Percentiles rank a stretch among this genome's conserved stretches.
Evolutionary conservation across 23 red algal species (phyloP).

Genomic region (Pyropia yezoensis): DNA sequence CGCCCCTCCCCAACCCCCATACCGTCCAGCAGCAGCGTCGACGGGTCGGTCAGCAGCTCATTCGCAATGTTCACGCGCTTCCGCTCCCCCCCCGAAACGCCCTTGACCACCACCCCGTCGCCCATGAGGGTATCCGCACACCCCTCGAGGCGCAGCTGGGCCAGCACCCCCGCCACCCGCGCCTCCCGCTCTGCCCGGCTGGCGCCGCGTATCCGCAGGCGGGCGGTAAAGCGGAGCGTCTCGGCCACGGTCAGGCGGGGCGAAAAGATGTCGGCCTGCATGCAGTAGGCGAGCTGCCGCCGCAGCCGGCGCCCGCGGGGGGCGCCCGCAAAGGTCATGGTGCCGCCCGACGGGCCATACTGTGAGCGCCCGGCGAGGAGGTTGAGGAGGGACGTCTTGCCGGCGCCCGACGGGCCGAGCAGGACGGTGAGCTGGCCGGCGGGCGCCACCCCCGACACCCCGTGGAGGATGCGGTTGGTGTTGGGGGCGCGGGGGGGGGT

Average conservation of each 20-base stretch:
- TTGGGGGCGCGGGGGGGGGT: neutral
- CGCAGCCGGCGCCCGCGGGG: conserved; percentile 41
- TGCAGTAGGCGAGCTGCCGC: conserved; percentile 74
- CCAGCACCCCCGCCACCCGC: conserved; percentile 40
- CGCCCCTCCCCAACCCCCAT: no score
- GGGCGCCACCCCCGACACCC: conserved; percentile 39
- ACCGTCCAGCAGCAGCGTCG: conserved; percentile 62
- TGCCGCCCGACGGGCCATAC: conserved; percentile 23
- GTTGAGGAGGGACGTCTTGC: conserved; percentile 77
- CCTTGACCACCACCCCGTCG: conserved; percentile 66
- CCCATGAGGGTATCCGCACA: conserved; percentile 72
- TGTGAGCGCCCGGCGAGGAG: conserved; percentile 59
- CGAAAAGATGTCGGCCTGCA: conserved; percentile 96
- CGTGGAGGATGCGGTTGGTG: conserved; percentile 37
- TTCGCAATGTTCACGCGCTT: conserved; percentile 92
- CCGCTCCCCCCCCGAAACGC: conserved; percentile 78
- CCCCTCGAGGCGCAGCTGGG: conserved; percentile 35
- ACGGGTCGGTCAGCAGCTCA: conserved; percentile 84
- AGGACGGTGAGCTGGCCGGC: conserved; percentile 70
- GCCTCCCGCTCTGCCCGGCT: conserved; percentile 13
- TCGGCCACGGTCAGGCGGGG: conserved; percentile 77
- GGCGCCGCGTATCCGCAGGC: conserved; percentile 30
- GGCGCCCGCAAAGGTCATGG: conserved; percentile 41
- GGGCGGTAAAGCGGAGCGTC: conserved; percentile 66
- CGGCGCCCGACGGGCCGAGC: conserved; percentile 57